Conservation (phyloP, 495 filamentous ascomycete genomes). For the Mycothermus thermophilus region DNA sequence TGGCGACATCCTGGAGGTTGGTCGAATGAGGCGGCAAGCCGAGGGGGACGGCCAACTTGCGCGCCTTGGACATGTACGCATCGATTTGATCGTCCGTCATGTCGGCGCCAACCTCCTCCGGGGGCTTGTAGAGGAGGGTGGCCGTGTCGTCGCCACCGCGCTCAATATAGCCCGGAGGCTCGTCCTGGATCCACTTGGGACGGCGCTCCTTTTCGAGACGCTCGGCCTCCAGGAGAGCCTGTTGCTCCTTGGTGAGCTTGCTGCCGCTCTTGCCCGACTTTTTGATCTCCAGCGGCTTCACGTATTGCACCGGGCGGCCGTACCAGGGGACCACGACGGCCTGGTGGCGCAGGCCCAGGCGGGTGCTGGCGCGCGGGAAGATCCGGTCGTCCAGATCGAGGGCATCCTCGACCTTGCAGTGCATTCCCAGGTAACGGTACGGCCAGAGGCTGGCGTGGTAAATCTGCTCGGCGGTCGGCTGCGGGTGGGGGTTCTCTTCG, state of each 20-base stretch:
- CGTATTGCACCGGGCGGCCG: slow-evolving; percentile 72
- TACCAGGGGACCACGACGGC: slow-evolving; percentile 74
- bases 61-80: slow-evolving; percentile 60
- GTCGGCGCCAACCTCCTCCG: slow-evolving; percentile 37
- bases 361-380: slow-evolving; percentile 88
- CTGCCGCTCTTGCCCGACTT: slow-evolving; percentile 49
- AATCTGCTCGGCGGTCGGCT: slow-evolving; percentile 78
- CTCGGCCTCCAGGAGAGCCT: slow-evolving; percentile 67
- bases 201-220: slow-evolving; percentile 62
- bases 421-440: slow-evolving; percentile 88
- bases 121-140: slow-evolving; percentile 47
- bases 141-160: slow-evolving; percentile 65
- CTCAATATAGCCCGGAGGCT: slow-evolving; percentile 69
- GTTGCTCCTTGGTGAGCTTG: slow-evolving; percentile 63
- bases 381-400: slow-evolving; percentile 97
- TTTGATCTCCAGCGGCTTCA: slow-evolving; percentile 77
- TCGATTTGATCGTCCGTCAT: slow-evolving; percentile 38
- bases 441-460: slow-evolving; percentile 91
- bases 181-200: slow-evolving; percentile 87
- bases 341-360: slow-evolving; percentile 83
- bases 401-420: slow-evolving; percentile 92
- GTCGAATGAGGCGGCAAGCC: slow-evolving; percentile 58
- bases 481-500: slow-evolving; percentile 41
- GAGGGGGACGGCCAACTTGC: slow-evolving; percentile 42
- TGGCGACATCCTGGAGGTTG: slow-evolving; percentile 77